These are phyloP conservation scores for Solanum stenotomum DNA, from an alignment of 257 asterid genomes.

Conservation along the genomic window DNA sequence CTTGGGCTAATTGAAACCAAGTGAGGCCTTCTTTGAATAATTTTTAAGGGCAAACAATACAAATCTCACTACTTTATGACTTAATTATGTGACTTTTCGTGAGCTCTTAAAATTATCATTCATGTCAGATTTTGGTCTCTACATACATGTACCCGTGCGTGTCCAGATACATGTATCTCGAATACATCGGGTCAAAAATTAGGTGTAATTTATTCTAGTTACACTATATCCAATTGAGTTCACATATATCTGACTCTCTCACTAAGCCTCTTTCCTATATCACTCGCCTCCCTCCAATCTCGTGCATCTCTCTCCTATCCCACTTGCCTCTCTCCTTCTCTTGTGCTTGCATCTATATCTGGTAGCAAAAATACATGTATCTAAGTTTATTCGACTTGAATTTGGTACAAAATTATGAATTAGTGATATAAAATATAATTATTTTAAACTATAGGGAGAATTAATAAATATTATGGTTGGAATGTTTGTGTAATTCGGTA, in stretches of 20 bases:
- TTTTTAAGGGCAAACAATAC: neutral
- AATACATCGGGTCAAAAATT: neutral
- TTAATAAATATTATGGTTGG: neutral
- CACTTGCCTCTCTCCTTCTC: neutral
- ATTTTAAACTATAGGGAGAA: neutral
- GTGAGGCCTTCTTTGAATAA: neutral
- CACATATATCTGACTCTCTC: neutral
- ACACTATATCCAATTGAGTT: neutral
- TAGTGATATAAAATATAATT: too few species aligned
- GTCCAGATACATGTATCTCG: too few species aligned
- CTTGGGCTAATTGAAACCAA: neutral
- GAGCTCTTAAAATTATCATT: neutral
- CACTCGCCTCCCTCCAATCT: neutral
- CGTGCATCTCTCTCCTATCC: neutral
- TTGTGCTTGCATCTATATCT: too few species aligned
- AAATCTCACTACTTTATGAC: neutral
- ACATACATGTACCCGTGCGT: neutral
- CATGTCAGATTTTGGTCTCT: neutral
- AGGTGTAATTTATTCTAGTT: neutral
- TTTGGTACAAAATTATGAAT: too few species aligned
- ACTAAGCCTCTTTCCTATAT: neutral
- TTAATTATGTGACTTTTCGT: too few species aligned
- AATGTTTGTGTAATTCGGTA: neutral
- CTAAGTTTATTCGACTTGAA: too few species aligned
- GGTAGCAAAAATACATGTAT: neutral